A percentile compares a stretch with the other conserved stretches of the same genome.
These are phyloP conservation scores for Pythium volutum DNA, from an alignment of 352 stramenopile species.

Conservation along the genomic window DNA sequence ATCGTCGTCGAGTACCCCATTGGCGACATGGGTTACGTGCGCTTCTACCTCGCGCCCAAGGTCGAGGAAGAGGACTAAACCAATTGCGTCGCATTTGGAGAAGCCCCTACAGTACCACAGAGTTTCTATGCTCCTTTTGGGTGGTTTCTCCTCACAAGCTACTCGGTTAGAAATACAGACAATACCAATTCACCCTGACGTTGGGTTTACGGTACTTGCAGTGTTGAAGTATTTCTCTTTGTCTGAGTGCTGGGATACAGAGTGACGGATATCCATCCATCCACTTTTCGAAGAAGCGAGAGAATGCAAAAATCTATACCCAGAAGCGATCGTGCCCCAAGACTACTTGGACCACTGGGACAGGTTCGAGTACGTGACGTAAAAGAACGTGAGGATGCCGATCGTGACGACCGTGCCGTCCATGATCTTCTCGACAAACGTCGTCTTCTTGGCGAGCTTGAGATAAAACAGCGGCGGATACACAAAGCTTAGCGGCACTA, in stretches of 20 bases:
- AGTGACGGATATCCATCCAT: neutral
- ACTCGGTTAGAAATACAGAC: slow-evolving; percentile 1
- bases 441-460: slow-evolving; percentile 53
- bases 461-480: slow-evolving; percentile 79
- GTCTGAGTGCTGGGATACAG: too few species aligned
- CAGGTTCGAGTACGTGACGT: slow-evolving; percentile 80
- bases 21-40: slow-evolving; percentile 95
- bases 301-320: neutral
- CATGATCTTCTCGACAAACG: slow-evolving; percentile 49
- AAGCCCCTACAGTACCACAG: neutral
- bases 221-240: too few species aligned
- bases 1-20: slow-evolving; percentile 99
- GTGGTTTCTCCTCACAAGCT: neutral
- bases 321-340: neutral
- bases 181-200: too few species aligned
- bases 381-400: slow-evolving; percentile 76
- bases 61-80: slow-evolving; percentile 97
- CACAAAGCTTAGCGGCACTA: slow-evolving; percentile 78
- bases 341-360: slow-evolving; percentile 49
- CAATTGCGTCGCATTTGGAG: neutral
- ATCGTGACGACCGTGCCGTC: slow-evolving; percentile 57
- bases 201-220: too few species aligned
- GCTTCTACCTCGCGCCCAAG: slow-evolving; percentile 99
- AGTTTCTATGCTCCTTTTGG: too few species aligned
- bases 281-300: neutral